Evolutionary conservation across 257 asterid genomes (phyloP).

Genomic region (Plantago ovata): DNA sequence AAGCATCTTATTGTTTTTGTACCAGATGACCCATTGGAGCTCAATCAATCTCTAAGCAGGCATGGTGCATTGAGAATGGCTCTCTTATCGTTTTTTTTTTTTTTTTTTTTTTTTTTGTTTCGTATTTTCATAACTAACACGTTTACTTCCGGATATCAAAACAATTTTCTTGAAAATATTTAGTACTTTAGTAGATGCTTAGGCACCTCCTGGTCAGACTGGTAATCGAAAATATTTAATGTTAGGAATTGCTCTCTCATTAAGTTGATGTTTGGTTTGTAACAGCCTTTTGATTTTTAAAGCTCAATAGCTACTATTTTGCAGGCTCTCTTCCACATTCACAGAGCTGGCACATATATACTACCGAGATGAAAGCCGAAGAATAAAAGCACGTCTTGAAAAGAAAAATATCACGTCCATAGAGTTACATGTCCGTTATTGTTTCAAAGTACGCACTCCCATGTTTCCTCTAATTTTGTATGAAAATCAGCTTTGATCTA

Average conservation of each 20-base stretch:
- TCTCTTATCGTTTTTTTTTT: slow-evolving; percentile 11
- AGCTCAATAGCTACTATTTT: slow-evolving; percentile 25
- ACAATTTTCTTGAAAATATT: no score
- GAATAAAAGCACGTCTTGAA: slow-evolving; percentile 74
- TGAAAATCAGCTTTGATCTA: slow-evolving; percentile 1
- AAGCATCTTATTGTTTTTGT: slow-evolving; percentile 62
- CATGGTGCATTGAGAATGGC: slow-evolving; percentile 29
- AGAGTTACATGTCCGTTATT: slow-evolving; percentile 80
- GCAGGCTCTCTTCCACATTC: slow-evolving; percentile 67
- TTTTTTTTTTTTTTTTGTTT: slow-evolving; percentile 11
- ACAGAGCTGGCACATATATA: slow-evolving; percentile 68
- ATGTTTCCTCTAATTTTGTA: slow-evolving; percentile 16
- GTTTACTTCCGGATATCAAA: no score
- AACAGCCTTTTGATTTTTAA: slow-evolving; percentile 13
- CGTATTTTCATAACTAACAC: neutral
- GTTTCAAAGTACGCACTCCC: slow-evolving; percentile 70
- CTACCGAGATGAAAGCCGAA: slow-evolving; percentile 88
- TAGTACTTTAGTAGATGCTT: no score
- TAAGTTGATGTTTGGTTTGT: no score
- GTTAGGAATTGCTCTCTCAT: no score
- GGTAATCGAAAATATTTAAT: no score
- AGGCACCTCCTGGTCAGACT: no score
- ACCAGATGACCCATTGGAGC: slow-evolving; percentile 57
- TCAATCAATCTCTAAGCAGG: slow-evolving; percentile 83
- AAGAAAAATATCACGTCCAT: slow-evolving; percentile 58